Percentiles rank a stretch among this genome's conserved stretches.
These are phyloP conservation scores for Verbascum thapsus DNA, from an alignment of 257 asterid species.

Conservation along the genomic window DNA sequence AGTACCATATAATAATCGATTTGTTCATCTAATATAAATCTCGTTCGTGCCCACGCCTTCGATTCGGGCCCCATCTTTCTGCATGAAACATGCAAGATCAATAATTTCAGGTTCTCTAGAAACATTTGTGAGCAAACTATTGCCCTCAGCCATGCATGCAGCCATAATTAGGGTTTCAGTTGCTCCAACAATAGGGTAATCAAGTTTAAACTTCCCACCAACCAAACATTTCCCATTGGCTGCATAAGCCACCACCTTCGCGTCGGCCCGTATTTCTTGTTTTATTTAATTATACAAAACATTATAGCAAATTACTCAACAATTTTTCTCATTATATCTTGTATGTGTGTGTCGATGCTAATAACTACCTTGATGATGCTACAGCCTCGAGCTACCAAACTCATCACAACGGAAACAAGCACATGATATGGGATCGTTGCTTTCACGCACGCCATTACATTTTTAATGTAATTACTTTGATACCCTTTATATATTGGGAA, in stretches of 20 bases:
- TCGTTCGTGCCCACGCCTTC: slow-evolving; percentile 44
- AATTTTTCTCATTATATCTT: no score
- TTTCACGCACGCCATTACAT: no score
- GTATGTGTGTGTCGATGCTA: no score
- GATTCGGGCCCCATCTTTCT: slow-evolving; percentile 40
- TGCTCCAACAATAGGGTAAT: slow-evolving; percentile 55
- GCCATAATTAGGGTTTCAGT: slow-evolving; percentile 62
- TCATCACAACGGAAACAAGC: no score
- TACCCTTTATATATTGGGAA: no score
- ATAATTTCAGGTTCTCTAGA: slow-evolving; percentile 51
- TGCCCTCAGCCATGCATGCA: slow-evolving; percentile 48
- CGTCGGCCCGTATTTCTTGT: slow-evolving; percentile 39
- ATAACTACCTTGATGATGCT: no score
- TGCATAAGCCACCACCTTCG: slow-evolving; percentile 38
- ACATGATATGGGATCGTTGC: no score
- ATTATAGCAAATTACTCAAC: no score
- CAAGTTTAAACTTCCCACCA: slow-evolving; percentile 46
- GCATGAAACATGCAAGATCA: slow-evolving; percentile 43
- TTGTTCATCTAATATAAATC: slow-evolving; percentile 34
- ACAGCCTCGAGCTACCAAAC: no score
- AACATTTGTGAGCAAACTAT: slow-evolving; percentile 41
- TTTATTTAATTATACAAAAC: no score
- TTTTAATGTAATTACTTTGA: no score
- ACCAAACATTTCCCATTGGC: slow-evolving; percentile 42
- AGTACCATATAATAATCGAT: slow-evolving; percentile 31